Percentiles rank a stretch among this genome's conserved stretches.
These are phyloP conservation scores for Trichoderma oligosporum DNA, from an alignment of 2,329 filamentous ascomycete genomes.

Conservation along the genomic window DNA sequence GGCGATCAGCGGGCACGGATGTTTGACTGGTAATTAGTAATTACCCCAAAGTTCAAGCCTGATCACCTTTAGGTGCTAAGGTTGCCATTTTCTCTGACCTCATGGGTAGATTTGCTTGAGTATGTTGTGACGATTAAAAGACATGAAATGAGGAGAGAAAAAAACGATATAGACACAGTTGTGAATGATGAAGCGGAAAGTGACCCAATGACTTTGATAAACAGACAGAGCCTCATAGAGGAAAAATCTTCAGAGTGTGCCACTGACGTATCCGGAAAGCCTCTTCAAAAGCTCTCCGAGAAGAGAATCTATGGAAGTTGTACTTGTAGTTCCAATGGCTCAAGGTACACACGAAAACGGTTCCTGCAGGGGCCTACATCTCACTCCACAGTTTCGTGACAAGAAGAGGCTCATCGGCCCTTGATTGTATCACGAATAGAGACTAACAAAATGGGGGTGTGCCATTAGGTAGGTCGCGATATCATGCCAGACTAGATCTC, in stretches of 20 bases:
- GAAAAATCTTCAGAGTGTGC: background rate
- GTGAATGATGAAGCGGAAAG: too few relatives aligned
- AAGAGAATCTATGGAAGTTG: too few relatives aligned
- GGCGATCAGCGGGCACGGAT: slow-evolving; percentile 8
- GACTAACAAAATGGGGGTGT: background rate
- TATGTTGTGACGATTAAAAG: too few relatives aligned
- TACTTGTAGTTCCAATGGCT: background rate
- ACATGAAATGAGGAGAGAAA: too few relatives aligned
- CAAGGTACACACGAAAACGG: background rate
- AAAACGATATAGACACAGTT: background rate
- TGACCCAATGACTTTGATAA: too few relatives aligned
- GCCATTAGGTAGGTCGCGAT: background rate
- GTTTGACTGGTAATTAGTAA: background rate
- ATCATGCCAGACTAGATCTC: background rate
- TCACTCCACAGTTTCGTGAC: background rate
- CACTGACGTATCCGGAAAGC: background rate
- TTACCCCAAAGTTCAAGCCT: background rate
- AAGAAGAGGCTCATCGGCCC: background rate
- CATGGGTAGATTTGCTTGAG: background rate
- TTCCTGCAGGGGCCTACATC: background rate
- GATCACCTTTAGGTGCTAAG: too few relatives aligned
- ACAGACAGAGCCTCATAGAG: too few relatives aligned
- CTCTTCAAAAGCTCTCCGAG: background rate
- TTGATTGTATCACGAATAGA: background rate
- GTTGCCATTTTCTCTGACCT: background rate